These are phyloP conservation scores for Sarocladium strictum DNA, from an alignment of 2,329 filamentous ascomycete species.

Conservation along the genomic window DNA sequence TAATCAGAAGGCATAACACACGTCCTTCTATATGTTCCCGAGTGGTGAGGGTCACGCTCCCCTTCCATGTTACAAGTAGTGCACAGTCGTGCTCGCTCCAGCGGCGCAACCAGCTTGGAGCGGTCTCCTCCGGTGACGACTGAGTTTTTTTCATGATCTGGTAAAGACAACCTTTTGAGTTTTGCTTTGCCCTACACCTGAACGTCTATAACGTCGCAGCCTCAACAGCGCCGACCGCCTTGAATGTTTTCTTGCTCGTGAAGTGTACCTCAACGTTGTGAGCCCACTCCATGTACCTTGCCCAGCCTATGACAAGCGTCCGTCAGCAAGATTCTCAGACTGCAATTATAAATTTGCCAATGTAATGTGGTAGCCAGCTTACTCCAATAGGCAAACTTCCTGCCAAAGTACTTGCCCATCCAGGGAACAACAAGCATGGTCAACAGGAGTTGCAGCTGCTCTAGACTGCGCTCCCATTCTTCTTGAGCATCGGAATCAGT, in stretches of 20 bases:
- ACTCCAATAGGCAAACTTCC: slow-evolving; percentile 97
- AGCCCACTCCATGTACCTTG: slow-evolving; percentile 89
- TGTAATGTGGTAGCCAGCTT: no score
- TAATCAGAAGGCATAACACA: no score
- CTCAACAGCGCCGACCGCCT: slow-evolving; percentile 56
- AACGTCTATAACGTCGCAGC: slow-evolving; percentile 45
- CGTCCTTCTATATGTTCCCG: no score
- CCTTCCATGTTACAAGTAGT: no score
- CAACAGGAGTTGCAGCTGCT: slow-evolving; percentile 86
- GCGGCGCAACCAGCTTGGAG: no score
- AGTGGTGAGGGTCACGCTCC: no score
- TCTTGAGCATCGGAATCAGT: slow-evolving; percentile 78
- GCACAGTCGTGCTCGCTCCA: no score
- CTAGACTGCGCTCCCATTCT: slow-evolving; percentile 91
- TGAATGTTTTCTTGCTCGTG: slow-evolving; percentile 59
- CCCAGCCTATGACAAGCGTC: slow-evolving; percentile 64
- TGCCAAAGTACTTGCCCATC: slow-evolving; percentile 87
- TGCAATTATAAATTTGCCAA: no score
- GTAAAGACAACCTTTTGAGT: no score
- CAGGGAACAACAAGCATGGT: slow-evolving; percentile 95
- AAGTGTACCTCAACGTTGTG: slow-evolving; percentile 69
- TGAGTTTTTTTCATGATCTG: no score
- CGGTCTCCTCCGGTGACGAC: no score
- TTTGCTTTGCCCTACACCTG: no score
- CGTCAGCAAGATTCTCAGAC: slow-evolving; percentile 15